These are phyloP conservation scores for Stachybotrys echinatus DNA, from an alignment of 2,329 filamentous ascomycete genomes.

Conservation along the genomic window DNA sequence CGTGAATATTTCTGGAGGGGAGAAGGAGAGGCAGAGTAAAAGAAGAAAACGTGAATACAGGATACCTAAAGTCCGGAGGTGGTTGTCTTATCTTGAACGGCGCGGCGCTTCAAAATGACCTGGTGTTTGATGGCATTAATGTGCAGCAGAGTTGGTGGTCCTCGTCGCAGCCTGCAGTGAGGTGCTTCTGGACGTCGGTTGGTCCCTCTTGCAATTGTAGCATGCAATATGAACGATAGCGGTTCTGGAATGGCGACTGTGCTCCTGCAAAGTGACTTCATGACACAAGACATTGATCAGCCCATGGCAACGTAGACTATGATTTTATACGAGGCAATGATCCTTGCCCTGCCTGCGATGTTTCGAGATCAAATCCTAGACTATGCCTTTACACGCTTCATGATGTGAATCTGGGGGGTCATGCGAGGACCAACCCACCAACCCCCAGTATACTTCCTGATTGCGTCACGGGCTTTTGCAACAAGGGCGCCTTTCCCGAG, in stretches of 20 bases:
- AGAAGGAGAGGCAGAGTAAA: conserved; percentile 11
- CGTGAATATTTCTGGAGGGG: conserved; percentile 5
- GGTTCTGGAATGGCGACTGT: too few relatives aligned
- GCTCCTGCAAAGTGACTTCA: too few relatives aligned
- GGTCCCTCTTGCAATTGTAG: too few relatives aligned
- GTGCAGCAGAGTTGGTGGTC: too few relatives aligned
- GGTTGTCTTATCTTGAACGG: neutral
- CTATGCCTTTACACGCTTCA: conserved; percentile 27
- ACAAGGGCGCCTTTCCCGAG: conserved; percentile 41
- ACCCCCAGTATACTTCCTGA: conserved; percentile 46
- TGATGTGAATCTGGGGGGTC: conserved; percentile 47
- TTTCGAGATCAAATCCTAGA: neutral
- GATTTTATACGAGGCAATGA: too few relatives aligned
- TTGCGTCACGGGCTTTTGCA: conserved; percentile 29
- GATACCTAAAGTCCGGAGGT: neutral
- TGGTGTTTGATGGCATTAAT: neutral
- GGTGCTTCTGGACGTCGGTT: too few relatives aligned
- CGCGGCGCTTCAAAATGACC: neutral
- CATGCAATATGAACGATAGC: too few relatives aligned
- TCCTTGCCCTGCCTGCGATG: too few relatives aligned
- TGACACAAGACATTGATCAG: too few relatives aligned
- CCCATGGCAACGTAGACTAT: too few relatives aligned
- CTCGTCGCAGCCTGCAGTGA: too few relatives aligned
- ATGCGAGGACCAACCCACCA: conserved; percentile 63
- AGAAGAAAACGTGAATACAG: neutral